These are phyloP conservation scores for Daldinia decipiens DNA, from an alignment of 495 filamentous ascomycete species.

Conservation along the genomic window DNA sequence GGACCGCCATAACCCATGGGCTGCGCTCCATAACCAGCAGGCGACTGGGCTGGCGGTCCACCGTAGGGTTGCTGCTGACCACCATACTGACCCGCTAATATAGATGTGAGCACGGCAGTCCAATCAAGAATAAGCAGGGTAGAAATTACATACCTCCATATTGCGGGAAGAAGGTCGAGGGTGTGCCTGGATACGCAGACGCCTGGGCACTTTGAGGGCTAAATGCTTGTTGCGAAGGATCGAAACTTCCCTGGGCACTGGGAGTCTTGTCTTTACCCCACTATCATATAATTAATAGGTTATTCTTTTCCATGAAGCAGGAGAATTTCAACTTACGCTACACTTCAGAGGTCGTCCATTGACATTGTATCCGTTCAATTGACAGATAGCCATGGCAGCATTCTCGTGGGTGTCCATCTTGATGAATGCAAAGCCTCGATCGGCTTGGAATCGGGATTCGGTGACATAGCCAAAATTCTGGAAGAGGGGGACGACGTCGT, in stretches of 20 bases:
- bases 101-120: slow-evolving; percentile 42
- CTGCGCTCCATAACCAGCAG: slow-evolving; percentile 71
- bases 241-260: slow-evolving; percentile 77
- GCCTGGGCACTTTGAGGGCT: slow-evolving; percentile 70
- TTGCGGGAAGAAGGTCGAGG: slow-evolving; percentile 91
- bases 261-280: slow-evolving; percentile 99
- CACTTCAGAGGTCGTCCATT: slow-evolving; percentile 98
- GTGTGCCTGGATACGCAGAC: slow-evolving; percentile 73
- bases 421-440: slow-evolving; percentile 97
- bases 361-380: slow-evolving; percentile 95
- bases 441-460: slow-evolving; percentile 97
- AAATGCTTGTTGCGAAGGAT: slow-evolving; percentile 79
- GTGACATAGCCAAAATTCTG: slow-evolving; percentile 98
- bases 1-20: slow-evolving; percentile 68
- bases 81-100: slow-evolving; percentile 57
- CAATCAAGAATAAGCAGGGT: slow-evolving; percentile 47
- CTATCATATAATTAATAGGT: slow-evolving; percentile 59
- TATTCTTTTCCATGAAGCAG: background rate
- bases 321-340: slow-evolving; percentile 74
- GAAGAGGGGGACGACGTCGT: slow-evolving; percentile 94
- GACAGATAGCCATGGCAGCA: slow-evolving; percentile 97
- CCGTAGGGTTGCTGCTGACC: slow-evolving; percentile 63
- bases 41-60: slow-evolving; percentile 66
- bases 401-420: slow-evolving; percentile 99
- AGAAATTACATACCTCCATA: slow-evolving; percentile 78